A percentile compares a stretch with the other conserved stretches of the same genome.
Evolutionary conservation across 768 basidiomycete genomes (phyloP).

Genomic region (Neoboletus magnificus): DNA sequence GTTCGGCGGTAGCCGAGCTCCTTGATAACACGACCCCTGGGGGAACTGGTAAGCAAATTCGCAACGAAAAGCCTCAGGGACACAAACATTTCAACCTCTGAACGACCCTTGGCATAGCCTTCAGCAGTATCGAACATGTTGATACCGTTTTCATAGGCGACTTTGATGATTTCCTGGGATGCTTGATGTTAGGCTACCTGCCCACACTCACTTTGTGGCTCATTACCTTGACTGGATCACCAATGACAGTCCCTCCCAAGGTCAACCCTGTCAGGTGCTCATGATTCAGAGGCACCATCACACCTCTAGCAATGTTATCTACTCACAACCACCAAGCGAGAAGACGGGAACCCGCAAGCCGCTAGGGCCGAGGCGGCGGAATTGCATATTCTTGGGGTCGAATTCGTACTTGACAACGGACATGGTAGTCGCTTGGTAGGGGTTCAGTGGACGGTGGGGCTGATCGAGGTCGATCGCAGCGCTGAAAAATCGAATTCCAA

Average conservation of each 20-base stretch:
- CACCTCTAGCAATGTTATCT: not conserved
- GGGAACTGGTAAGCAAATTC: not conserved
- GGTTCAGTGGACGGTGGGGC: not conserved
- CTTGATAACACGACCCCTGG: conserved; percentile 50
- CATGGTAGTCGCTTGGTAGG: conserved; percentile 14
- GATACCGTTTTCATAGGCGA: conserved; percentile 51
- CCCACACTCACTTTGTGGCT: not conserved
- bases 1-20: conserved; percentile 49
- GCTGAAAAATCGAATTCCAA: not conserved
- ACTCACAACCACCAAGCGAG: conserved; percentile 49
- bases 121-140: conserved; percentile 52
- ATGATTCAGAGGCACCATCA: not conserved
- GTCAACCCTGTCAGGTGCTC: conserved; percentile 38
- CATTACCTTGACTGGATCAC: conserved; percentile 50
- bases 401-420: conserved; percentile 30
- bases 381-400: conserved; percentile 38
- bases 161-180: conserved; percentile 48
- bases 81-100: conserved; percentile 50
- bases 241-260: conserved; percentile 44
- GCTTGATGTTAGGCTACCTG: not conserved
- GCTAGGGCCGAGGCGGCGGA: conserved; percentile 42
- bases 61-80: not conserved
- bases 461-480: not conserved
- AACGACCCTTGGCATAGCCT: conserved; percentile 43
- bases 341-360: conserved; percentile 51